Percentiles rank a stretch among this genome's conserved stretches.
These are phyloP conservation scores for Fusarium goolgardi DNA, from an alignment of 2,329 filamentous ascomycete genomes.

Conservation along the genomic window DNA sequence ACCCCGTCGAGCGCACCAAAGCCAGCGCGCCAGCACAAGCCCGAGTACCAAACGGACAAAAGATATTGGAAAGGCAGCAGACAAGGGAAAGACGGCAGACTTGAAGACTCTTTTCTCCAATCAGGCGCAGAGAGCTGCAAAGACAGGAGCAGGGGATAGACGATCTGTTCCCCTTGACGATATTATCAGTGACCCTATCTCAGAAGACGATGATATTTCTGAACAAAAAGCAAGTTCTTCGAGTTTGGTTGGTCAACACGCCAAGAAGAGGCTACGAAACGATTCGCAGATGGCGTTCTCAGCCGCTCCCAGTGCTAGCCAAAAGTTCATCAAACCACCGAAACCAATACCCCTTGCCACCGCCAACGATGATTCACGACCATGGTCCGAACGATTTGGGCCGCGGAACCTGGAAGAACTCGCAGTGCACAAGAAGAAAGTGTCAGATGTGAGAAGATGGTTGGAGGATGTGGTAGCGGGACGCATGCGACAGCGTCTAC, in stretches of 20 bases:
- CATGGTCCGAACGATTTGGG: slow-evolving; percentile 89
- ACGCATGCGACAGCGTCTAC: slow-evolving; percentile 73
- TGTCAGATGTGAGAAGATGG: slow-evolving; percentile 86
- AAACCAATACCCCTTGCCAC: slow-evolving; percentile 46
- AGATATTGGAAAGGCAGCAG: slow-evolving; percentile 55
- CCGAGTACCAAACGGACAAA: slow-evolving; percentile 56
- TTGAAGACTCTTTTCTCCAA: slow-evolving; percentile 71
- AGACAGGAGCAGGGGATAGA: slow-evolving; percentile 48
- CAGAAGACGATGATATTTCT: slow-evolving; percentile 68
- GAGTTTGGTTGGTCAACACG: slow-evolving; percentile 68
- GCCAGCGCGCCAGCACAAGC: slow-evolving; percentile 49
- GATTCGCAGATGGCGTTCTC: slow-evolving; percentile 41
- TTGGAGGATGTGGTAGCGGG: slow-evolving; percentile 78
- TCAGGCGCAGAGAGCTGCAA: slow-evolving; percentile 64
- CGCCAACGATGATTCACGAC: slow-evolving; percentile 69
- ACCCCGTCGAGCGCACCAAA: slow-evolving; percentile 45
- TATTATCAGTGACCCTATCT: slow-evolving; percentile 67
- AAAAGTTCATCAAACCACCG: slow-evolving; percentile 63
- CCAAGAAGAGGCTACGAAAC: slow-evolving; percentile 64
- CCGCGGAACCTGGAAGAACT: slow-evolving; percentile 82
- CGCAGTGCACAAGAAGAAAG: slow-evolving; percentile 94
- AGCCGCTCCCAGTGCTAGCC: slow-evolving; percentile 55
- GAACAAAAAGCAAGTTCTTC: slow-evolving; percentile 62
- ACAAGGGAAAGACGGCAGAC: slow-evolving; percentile 66
- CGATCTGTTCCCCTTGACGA: slow-evolving; percentile 57